Base-by-base conservation (phyloP, 2,329 filamentous ascomycete species). In the Pseudogymnoascus sp. region DNA sequence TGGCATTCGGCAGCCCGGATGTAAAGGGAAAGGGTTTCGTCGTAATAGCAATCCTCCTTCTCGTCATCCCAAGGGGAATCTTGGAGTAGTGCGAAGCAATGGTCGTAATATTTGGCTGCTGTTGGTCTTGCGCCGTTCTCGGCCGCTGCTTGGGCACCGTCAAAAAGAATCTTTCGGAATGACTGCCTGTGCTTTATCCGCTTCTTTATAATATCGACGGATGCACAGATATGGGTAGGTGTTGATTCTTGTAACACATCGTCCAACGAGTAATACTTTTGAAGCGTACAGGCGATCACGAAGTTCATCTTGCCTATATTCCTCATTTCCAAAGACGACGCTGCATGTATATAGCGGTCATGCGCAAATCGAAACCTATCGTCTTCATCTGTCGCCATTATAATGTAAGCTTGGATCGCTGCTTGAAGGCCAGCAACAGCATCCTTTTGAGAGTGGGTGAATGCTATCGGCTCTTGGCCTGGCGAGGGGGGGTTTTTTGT, bases 361-460 rank as follows among this genome's bases (percentile, higher is more conserved):
- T 97, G 92, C 35, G 87, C 86, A 71, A 97, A 97, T 35, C 86
- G 85, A 72, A 96, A 97, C 39, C 86, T 82, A 72, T 96, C 91
- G 68, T 97, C 93, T 1, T 86, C 86, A 64, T 94, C 90, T 18
- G 88, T 90, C 0, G 90, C 83, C 61, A 93, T 84, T 39, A 97
- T 80, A 59, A 97, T 85, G 69, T 89, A 96, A 3, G 88, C 83
- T 67, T 90, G 84, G 15, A 97, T 81, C 8, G 91, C 85, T 30
- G 84, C 85, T 70, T 96, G 90, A n/a, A 97, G 80, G 0, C 91
- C 93, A 43, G 82, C 82, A 4, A 94, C 80, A 0, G 88, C 82
- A 66, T 91, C 88, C 62, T 82, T 77, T 68, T 89, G 84, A 0
- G 85, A 81, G 60, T 36, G 75, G 70, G 9, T 81, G 76, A 62